Evolutionary conservation across 2,329 filamentous ascomycete species (phyloP), one percentile per base, ranked within the genome.

Genomic region (Geosmithia putterillii): DNA sequence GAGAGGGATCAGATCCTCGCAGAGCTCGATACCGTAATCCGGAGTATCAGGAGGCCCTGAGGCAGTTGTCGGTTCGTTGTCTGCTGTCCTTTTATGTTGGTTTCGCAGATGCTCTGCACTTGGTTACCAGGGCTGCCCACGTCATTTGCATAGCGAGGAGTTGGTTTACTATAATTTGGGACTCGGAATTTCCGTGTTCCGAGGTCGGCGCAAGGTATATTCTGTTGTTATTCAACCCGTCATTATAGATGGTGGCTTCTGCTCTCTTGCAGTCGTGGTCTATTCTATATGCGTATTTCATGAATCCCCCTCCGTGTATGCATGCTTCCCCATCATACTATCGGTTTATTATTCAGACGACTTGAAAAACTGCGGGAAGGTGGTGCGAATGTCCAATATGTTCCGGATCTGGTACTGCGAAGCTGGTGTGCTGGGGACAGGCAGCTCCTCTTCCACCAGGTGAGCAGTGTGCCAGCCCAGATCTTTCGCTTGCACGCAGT

Each of bases 281-380:
- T 32, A 32, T 32, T 32, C 28, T 32, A 32, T 12, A 14, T 32
- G 10, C 15, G 5, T 32, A 12, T 32, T 32, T 14, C 15, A 32
- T 32, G 28, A 32, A 9, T 32, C 15, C 10, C 5, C 10, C 10
- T 32, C 10, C 15, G 28, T 32, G 10, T 6, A 32, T 4, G 15
- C 28, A 32, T 32, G 28, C 10, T 32, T 32, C 6, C 10, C 28
- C 28, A 12, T 12, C 28, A 9, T 14, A 32, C 10, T n/a, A 41
- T 7, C 6, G 14, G 10, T 37, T n/a, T 4, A 12, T 39, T 42
- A 50, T 18, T 40, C 22, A 4, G 52, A 53, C 5, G 64, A 65
- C 60, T 85, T 92, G 71, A 98, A 95, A 48, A 95, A 78, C 45
- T 94, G 79, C 0, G 92, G 88, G 51, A 90, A 96, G 10, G 84